Conservation (phyloP, 768 basidiomycete genomes). For the Suillus hirtellus region DNA sequence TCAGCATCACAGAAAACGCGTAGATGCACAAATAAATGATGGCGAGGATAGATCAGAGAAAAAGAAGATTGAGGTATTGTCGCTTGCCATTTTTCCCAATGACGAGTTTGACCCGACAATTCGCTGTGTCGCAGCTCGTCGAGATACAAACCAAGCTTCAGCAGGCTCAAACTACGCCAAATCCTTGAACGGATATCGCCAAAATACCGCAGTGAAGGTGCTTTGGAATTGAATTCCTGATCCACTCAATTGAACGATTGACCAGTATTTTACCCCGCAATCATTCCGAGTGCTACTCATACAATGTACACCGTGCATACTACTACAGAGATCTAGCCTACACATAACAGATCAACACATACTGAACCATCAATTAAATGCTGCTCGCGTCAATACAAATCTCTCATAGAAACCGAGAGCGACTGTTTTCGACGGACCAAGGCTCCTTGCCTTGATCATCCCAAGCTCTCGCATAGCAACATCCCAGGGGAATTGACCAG, state of each 20-base stretch:
- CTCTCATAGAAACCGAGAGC: conserved; percentile 46
- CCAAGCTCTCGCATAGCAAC: conserved; percentile 56
- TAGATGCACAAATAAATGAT: conserved; percentile 82
- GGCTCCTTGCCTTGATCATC: conserved; percentile 49
- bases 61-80: conserved; percentile 75
- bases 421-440: conserved; percentile 42
- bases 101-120: conserved; percentile 11
- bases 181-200: background rate
- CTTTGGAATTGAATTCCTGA: background rate
- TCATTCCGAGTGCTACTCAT: background rate
- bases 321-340: conserved; percentile 1
- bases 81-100: background rate
- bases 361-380: conserved; percentile 7
- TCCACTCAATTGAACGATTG: background rate
- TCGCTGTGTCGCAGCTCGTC: conserved; percentile 49
- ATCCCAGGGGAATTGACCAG: conserved; percentile 51
- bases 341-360: background rate
- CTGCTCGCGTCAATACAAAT: conserved; percentile 30
- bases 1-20: conserved; percentile 56
- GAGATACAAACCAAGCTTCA: conserved; percentile 63
- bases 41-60: conserved; percentile 73
- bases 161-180: conserved; percentile 34
- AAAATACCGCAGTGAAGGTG: too few relatives aligned
- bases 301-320: background rate
- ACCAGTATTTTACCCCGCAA: background rate